These are phyloP conservation scores for Colletotrichum paranaense DNA, from an alignment of 2,329 filamentous ascomycete genomes.

Conservation along the genomic window DNA sequence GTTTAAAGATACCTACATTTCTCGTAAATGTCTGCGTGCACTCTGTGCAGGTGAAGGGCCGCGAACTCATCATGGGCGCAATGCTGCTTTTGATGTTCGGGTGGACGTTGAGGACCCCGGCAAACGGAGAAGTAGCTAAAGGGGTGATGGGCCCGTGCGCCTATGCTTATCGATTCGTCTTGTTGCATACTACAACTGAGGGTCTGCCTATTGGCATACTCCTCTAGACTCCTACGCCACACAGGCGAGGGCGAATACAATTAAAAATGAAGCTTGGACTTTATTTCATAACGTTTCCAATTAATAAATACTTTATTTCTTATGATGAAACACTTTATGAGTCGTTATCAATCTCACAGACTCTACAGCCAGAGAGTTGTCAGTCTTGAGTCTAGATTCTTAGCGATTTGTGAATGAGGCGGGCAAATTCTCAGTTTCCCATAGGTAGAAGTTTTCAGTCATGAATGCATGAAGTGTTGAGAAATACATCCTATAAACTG, in stretches of 20 bases:
- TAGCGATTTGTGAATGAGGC: too few species aligned
- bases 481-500: too few species aligned
- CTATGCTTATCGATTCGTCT: neutral
- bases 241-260: neutral
- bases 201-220: neutral
- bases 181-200: neutral
- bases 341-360: too few species aligned
- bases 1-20: conserved; percentile 21
- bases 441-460: too few species aligned
- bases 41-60: conserved; percentile 33
- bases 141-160: neutral
- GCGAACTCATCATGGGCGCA: conserved; percentile 28
- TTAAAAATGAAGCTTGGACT: too few species aligned
- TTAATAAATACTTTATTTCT: too few species aligned
- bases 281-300: too few species aligned
- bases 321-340: too few species aligned
- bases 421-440: too few species aligned
- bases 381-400: too few species aligned
- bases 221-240: neutral
- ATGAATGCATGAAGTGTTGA: too few species aligned
- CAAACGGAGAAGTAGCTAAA: neutral
- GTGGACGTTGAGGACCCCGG: neutral
- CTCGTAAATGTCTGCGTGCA: conserved; percentile 37
- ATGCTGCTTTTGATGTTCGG: neutral
- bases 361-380: too few species aligned